phyloP scores from a whole-genome alignment of 2,329 filamentous ascomycete species.

The Cladosporium austrohemisphaericum region DNA sequence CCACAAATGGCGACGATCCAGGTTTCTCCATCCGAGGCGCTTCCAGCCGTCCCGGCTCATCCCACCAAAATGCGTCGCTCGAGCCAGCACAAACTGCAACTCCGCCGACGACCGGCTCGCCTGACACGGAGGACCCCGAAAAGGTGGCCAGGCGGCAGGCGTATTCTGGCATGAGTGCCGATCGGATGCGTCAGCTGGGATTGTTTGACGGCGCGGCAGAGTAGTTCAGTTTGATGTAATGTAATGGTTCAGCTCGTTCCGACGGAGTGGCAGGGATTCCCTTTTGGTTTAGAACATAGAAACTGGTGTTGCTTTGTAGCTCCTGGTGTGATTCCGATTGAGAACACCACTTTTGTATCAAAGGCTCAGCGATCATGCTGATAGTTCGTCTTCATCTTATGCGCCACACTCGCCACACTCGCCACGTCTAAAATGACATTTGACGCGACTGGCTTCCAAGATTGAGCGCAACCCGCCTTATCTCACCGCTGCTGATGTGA shows the following conservation, averaged over 20 bases:
- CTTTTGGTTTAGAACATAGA: background rate
- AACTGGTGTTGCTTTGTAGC: background rate
- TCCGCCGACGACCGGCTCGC: slow-evolving; percentile 37
- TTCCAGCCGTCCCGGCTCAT: slow-evolving; percentile 18
- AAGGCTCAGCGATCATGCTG: no score
- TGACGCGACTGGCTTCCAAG: no score
- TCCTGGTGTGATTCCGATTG: no score
- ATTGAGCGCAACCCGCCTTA: no score
- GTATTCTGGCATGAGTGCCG: slow-evolving; percentile 35
- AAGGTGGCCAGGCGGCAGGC: slow-evolving; percentile 24
- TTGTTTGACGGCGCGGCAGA: slow-evolving; percentile 25
- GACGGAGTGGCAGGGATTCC: no score
- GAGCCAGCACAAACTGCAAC: slow-evolving; percentile 46
- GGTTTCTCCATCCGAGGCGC: slow-evolving; percentile 29
- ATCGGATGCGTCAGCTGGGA: slow-evolving; percentile 33
- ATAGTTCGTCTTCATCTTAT: no score
- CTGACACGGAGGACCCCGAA: slow-evolving; percentile 31
- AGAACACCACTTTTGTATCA: no score
- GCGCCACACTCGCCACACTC: no score
- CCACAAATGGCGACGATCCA: slow-evolving; percentile 22
- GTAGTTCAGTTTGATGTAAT: slow-evolving; percentile 6
- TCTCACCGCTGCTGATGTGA: no score
- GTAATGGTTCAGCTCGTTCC: no score
- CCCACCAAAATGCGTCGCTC: slow-evolving; percentile 20
- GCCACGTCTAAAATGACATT: no score